A percentile compares a stretch with the other conserved stretches of the same genome.
These are phyloP conservation scores for Trichoderma koningiopsis DNA, from an alignment of 2,329 filamentous ascomycete genomes.

Conservation along the genomic window DNA sequence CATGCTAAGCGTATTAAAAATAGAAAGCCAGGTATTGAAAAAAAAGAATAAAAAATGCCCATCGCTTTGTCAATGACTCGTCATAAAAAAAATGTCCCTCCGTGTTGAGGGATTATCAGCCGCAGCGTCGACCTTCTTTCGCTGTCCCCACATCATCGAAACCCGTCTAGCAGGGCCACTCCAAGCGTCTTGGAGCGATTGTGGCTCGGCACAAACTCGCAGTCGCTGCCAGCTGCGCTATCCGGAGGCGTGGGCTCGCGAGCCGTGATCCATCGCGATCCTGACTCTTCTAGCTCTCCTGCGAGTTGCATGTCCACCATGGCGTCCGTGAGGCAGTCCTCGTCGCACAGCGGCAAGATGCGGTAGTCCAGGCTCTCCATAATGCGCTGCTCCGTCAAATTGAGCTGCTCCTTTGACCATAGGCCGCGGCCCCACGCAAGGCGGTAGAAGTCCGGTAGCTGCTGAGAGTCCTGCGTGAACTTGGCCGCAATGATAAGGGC, in stretches of 20 bases:
- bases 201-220: slow-evolving; percentile 38
- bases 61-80: slow-evolving; percentile 19
- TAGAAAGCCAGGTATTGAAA: slow-evolving; percentile 4
- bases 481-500: slow-evolving; percentile 67
- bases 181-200: slow-evolving; percentile 41
- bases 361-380: slow-evolving; percentile 66
- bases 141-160: neutral
- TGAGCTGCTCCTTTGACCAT: slow-evolving; percentile 65
- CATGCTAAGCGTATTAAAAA: slow-evolving; percentile 29
- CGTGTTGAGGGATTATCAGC: slow-evolving; percentile 3
- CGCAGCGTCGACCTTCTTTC: neutral
- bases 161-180: slow-evolving; percentile 24
- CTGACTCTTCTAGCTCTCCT: slow-evolving; percentile 36
- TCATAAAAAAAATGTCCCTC: neutral
- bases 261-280: slow-evolving; percentile 15
- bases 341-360: slow-evolving; percentile 61
- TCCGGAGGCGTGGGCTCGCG: slow-evolving; percentile 37
- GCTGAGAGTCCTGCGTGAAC: slow-evolving; percentile 63
- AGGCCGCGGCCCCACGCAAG: slow-evolving; percentile 54
- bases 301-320: slow-evolving; percentile 66
- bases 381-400: slow-evolving; percentile 64
- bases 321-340: slow-evolving; percentile 59
- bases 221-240: slow-evolving; percentile 35
- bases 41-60: slow-evolving; percentile 5
- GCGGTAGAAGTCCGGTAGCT: slow-evolving; percentile 56